Evolutionary conservation across 192 early-diverging fungal species (phyloP).

Genomic region (Backusella australiensis): DNA sequence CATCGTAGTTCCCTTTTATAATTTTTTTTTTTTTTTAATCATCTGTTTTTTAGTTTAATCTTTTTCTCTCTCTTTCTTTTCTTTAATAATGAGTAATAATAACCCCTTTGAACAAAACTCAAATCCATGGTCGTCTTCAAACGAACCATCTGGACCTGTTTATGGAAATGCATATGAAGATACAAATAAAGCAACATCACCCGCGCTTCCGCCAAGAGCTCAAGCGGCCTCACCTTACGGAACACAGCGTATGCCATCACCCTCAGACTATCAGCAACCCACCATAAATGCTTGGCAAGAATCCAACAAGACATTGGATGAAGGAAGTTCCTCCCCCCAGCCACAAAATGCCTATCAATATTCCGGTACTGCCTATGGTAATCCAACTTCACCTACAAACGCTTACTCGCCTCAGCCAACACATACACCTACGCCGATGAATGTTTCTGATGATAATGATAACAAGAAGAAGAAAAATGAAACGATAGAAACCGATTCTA

Average conservation of each 20-base stretch:
- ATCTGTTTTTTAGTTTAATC: neutral
- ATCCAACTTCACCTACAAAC: neutral
- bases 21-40: neutral
- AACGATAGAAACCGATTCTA: constrained; percentile 8
- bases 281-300: constrained; percentile 7
- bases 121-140: constrained; percentile 11
- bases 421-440: neutral
- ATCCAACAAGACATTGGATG: neutral
- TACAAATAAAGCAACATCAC: constrained; percentile 2
- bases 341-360: constrained; percentile 30
- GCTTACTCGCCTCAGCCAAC: neutral
- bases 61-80: neutral
- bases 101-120: constrained; percentile 19
- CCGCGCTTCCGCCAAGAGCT: neutral
- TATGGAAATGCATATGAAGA: constrained; percentile 28
- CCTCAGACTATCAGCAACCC: constrained; percentile 4
- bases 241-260: constrained; percentile 18
- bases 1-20: neutral
- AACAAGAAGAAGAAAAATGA: neutral
- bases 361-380: constrained; percentile 31
- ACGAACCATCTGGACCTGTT: constrained; percentile 11
- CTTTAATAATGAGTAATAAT: constrained; percentile 10
- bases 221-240: neutral
- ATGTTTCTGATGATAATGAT: neutral
- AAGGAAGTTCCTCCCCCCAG: neutral